Conservation (phyloP, 2,329 filamentous ascomycete species). For the Phyllachora maydis region DNA sequence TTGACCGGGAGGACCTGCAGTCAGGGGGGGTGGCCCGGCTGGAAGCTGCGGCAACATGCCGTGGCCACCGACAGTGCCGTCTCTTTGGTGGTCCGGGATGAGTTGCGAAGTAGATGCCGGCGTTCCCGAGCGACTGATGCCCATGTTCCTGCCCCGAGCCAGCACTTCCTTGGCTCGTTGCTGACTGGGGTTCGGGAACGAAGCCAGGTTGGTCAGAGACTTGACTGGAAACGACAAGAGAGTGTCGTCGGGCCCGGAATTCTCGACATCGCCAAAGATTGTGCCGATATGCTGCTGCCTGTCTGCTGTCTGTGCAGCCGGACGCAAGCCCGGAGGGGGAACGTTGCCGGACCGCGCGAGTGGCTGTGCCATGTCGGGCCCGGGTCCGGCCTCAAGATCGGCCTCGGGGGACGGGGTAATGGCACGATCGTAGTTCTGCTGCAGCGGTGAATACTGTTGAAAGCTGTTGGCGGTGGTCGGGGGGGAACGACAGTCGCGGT, state of each 20-base stretch:
- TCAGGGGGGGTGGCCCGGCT: conserved; percentile 28
- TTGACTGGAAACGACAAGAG: conserved; percentile 19
- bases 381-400: conserved; percentile 1
- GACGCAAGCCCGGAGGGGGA: conserved; percentile 3
- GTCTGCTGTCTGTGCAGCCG: too few species aligned
- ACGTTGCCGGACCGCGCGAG: conserved; percentile 10
- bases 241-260: conserved; percentile 10
- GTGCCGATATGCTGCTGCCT: conserved; percentile 2
- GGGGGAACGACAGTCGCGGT: too few species aligned
- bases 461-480: conserved; percentile 7
- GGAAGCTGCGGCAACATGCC: too few species aligned
- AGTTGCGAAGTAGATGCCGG: conserved; percentile 8
- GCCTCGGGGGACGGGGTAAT: conserved; percentile 15
- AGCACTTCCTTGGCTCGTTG: conserved; percentile 26
- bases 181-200: conserved; percentile 33
- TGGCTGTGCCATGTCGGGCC: conserved; percentile 5
- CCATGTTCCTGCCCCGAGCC: conserved; percentile 6
- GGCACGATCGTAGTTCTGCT: conserved; percentile 32
- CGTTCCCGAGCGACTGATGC: conserved; percentile 4
- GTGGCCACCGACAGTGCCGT: too few species aligned
- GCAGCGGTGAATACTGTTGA: conserved; percentile 26
- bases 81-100: conserved; percentile 22
- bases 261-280: conserved; percentile 8
- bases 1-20: conserved; percentile 31
- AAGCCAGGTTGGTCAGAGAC: conserved; percentile 29